These are phyloP conservation scores for Epichloe sp. DNA, from an alignment of 2,329 filamentous ascomycete genomes.

Conservation along the genomic window DNA sequence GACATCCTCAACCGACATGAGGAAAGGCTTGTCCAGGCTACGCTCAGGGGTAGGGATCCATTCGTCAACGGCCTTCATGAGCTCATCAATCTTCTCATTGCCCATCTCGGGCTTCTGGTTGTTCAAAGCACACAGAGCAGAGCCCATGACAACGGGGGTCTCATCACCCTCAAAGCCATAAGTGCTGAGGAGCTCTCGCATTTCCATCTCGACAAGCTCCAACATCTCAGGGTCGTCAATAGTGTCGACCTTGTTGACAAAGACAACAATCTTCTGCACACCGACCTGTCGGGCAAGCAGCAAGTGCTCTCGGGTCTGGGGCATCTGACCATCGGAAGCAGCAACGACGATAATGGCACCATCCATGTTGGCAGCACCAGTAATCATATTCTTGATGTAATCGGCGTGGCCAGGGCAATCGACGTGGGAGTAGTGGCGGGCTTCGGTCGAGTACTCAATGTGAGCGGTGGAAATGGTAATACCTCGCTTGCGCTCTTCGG, in stretches of 20 bases:
- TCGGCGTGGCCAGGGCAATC: conserved; percentile 99
- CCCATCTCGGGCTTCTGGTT: conserved; percentile 80
- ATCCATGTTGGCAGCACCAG: conserved; percentile 98
- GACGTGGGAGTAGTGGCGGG: conserved; percentile 96
- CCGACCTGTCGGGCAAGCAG: conserved; percentile 95
- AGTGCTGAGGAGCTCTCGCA: conserved; percentile 84
- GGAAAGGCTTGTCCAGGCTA: conserved; percentile 94
- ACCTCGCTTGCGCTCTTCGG: conserved; percentile 98
- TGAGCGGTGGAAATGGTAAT: conserved; percentile 98
- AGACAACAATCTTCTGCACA: conserved; percentile 95
- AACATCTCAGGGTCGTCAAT: conserved; percentile 98
- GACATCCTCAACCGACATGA: conserved; percentile 94
- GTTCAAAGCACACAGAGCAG: conserved; percentile 88
- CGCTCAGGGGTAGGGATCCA: conserved; percentile 96
- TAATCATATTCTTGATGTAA: conserved; percentile 99
- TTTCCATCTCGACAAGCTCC: conserved; percentile 99
- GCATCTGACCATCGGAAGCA: conserved; percentile 98
- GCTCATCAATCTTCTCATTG: conserved; percentile 75
- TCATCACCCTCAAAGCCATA: conserved; percentile 98
- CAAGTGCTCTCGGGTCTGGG: conserved; percentile 96
- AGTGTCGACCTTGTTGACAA: conserved; percentile 98
- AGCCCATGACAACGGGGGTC: conserved; percentile 93
- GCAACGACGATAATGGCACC: conserved; percentile 98
- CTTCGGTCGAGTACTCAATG: conserved; percentile 94
- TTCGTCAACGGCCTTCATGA: conserved; percentile 75